These are phyloP conservation scores for Phyllosticta paracitricarpa DNA, from an alignment of 2,329 filamentous ascomycete species.

Conservation along the genomic window DNA sequence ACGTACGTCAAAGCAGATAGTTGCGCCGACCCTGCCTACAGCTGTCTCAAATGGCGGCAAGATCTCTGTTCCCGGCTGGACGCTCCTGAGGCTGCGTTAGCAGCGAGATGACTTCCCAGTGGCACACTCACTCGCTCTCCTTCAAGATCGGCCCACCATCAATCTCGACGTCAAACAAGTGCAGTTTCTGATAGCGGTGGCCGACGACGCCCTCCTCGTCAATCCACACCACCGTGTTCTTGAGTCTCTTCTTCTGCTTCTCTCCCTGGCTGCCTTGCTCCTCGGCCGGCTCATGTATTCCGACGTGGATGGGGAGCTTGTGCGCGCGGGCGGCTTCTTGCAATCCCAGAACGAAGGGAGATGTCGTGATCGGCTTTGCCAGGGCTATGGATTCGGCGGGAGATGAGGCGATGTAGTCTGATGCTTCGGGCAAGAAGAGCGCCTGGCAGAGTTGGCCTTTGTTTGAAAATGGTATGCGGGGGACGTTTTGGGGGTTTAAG, in stretches of 20 bases:
- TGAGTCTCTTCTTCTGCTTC: slow-evolving; percentile 36
- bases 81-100: slow-evolving; percentile 31
- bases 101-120: neutral
- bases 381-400: slow-evolving; percentile 60
- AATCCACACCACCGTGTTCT: slow-evolving; percentile 60
- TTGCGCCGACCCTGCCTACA: slow-evolving; percentile 64
- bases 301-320: slow-evolving; percentile 67
- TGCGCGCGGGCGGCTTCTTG: slow-evolving; percentile 55
- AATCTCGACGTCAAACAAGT: slow-evolving; percentile 71
- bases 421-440: slow-evolving; percentile 86
- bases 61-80: slow-evolving; percentile 57
- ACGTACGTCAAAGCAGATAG: slow-evolving; percentile 75
- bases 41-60: slow-evolving; percentile 61
- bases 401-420: slow-evolving; percentile 72
- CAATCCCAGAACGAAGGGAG: slow-evolving; percentile 68
- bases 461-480: neutral
- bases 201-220: slow-evolving; percentile 48
- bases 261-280: slow-evolving; percentile 17
- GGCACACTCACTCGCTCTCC: slow-evolving; percentile 42
- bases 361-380: slow-evolving; percentile 54
- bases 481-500: neutral
- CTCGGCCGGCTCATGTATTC: slow-evolving; percentile 65
- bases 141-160: slow-evolving; percentile 47
- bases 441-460: slow-evolving; percentile 36
- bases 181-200: slow-evolving; percentile 74